A percentile compares a stretch with the other conserved stretches of the same genome.
These are phyloP conservation scores for Aspergillus pseudonomiae DNA, from an alignment of 2,329 filamentous ascomycete genomes.

Conservation along the genomic window DNA sequence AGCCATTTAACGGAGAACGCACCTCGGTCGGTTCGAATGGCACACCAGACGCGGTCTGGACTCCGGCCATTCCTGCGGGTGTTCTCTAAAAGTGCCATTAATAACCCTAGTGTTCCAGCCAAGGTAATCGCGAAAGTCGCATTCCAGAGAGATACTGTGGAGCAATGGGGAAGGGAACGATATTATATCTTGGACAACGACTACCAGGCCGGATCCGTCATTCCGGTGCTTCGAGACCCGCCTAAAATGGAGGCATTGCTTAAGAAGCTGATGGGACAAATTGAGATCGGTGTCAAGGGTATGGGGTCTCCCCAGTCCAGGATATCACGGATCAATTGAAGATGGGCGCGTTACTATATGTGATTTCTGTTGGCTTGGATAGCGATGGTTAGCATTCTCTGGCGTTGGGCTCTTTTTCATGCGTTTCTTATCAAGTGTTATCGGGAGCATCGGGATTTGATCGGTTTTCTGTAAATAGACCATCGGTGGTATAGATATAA, in stretches of 20 bases:
- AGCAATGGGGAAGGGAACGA: slow-evolving; percentile 32
- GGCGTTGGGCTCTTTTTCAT: slow-evolving; percentile 11
- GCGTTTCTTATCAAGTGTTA: slow-evolving; percentile 7
- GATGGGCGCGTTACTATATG: not conserved
- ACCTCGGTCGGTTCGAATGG: slow-evolving; percentile 34
- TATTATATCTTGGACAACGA: slow-evolving; percentile 40
- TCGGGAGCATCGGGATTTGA: not conserved
- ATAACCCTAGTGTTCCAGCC: slow-evolving; percentile 38
- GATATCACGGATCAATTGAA: slow-evolving; percentile 26
- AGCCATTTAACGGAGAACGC: slow-evolving; percentile 28
- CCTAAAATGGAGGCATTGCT: slow-evolving; percentile 32
- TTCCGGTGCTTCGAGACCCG: slow-evolving; percentile 31
- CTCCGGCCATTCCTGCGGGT: slow-evolving; percentile 37
- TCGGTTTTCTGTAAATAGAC: slow-evolving; percentile 20
- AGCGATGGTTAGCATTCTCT: slow-evolving; percentile 11
- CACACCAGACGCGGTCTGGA: slow-evolving; percentile 35
- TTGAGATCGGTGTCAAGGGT: slow-evolving; percentile 31
- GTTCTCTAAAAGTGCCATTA: slow-evolving; percentile 40
- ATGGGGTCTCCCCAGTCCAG: slow-evolving; percentile 32
- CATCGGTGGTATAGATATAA: slow-evolving; percentile 1
- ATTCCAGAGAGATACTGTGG: slow-evolving; percentile 35
- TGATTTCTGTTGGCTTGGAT: not conserved
- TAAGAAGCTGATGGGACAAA: slow-evolving; percentile 34
- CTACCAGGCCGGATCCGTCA: slow-evolving; percentile 41
- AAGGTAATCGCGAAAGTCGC: slow-evolving; percentile 39